Conservation (phyloP, 164 flowering plant species). For the Tetrastigma voinierianum region DNA sequence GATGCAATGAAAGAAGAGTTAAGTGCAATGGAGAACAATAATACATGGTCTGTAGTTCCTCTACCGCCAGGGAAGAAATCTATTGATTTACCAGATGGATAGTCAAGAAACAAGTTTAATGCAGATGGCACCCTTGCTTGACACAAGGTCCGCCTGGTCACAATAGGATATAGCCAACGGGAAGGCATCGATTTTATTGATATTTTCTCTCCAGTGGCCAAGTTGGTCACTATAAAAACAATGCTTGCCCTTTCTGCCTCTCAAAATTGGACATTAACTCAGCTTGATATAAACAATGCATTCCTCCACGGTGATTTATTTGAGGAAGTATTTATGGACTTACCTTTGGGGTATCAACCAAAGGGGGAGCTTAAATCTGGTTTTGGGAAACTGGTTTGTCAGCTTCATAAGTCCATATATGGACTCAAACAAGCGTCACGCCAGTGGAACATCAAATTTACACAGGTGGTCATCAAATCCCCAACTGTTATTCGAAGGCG, state of each 20-base stretch:
- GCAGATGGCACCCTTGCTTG: background rate
- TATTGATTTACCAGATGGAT: too few relatives aligned
- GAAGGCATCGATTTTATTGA: conserved; percentile 2
- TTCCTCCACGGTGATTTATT: conserved; percentile 6
- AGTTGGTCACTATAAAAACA: too few relatives aligned
- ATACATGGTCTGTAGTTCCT: too few relatives aligned
- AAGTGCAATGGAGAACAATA: too few relatives aligned
- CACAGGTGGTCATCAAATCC: background rate
- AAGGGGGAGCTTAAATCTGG: too few relatives aligned
- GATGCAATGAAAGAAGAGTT: too few relatives aligned
- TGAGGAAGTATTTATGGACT: conserved; percentile 11
- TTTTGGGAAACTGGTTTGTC: too few relatives aligned
- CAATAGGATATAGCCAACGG: background rate
- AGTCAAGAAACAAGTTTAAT: background rate
- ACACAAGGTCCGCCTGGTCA: conserved; percentile 1
- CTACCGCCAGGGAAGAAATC: too few relatives aligned
- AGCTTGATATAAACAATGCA: conserved; percentile 11
- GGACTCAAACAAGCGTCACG: conserved; percentile 14
- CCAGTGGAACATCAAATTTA: conserved; percentile 6
- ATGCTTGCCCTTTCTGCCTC: background rate
- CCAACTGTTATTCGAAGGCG: background rate
- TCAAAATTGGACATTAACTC: conserved; percentile 4
- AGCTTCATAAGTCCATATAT: conserved; percentile 1
- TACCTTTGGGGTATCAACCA: background rate
- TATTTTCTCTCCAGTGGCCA: conserved; percentile 1